These are phyloP conservation scores for Polyplosphaeria fusca DNA, from an alignment of 495 filamentous ascomycete species.

Conservation along the genomic window DNA sequence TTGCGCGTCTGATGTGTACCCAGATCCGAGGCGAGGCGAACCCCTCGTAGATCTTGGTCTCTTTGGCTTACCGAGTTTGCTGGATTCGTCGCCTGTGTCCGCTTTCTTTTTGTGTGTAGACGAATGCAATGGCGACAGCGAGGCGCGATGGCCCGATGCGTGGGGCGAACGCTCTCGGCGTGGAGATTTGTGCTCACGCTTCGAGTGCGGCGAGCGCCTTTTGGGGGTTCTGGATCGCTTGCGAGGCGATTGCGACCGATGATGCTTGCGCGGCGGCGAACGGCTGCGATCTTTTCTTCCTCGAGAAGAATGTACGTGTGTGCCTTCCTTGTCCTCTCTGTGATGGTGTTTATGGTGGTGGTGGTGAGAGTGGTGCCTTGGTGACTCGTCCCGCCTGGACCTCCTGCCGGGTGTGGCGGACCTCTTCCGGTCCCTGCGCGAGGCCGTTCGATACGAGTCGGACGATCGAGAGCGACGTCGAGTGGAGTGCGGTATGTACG, in stretches of 20 bases:
- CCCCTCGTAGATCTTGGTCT: constrained; percentile 8
- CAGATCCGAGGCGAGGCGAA: constrained; percentile 18
- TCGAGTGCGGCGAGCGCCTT: constrained; percentile 15
- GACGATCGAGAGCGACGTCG: constrained; percentile 37
- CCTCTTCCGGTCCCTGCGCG: background rate
- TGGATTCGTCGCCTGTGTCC: constrained; percentile 20
- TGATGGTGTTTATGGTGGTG: constrained; percentile 15
- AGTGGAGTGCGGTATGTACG: constrained; percentile 28
- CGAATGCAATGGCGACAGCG: background rate
- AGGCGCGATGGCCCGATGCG: constrained; percentile 7
- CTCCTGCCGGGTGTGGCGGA: constrained; percentile 31
- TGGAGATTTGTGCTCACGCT: constrained; percentile 10
- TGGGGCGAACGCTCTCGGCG: constrained; percentile 15
- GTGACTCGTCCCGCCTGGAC: constrained; percentile 26
- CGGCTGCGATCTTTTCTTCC: constrained; percentile 15
- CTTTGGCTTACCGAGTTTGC: constrained; percentile 18
- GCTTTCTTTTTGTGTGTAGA: constrained; percentile 2
- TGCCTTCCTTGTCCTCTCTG: constrained; percentile 23
- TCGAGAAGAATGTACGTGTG: constrained; percentile 11
- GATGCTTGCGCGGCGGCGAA: constrained; percentile 7
- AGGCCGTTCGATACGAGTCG: constrained; percentile 30
- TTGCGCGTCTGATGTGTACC: constrained; percentile 16
- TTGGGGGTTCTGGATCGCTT: constrained; percentile 19
- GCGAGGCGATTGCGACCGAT: constrained; percentile 27
- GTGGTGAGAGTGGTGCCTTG: constrained; percentile 24